These are phyloP conservation scores for Pneumocystis jirovecii DNA, from an alignment of 1,139 yeast genomes.

Conservation along the genomic window DNA sequence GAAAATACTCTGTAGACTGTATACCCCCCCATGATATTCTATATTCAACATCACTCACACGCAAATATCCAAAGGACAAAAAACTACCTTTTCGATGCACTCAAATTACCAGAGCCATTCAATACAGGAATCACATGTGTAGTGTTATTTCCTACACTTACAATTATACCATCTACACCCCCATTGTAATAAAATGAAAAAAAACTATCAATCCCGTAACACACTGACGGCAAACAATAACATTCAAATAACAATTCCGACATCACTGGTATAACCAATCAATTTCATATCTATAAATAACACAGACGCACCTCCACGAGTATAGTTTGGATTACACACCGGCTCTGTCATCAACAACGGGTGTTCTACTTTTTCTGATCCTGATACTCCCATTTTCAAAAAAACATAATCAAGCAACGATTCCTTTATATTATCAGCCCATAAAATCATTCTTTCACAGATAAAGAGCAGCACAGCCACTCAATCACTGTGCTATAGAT, in stretches of 20 bases:
- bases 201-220: slow-evolving; percentile 69
- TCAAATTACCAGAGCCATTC: slow-evolving; percentile 39
- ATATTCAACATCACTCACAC: neutral
- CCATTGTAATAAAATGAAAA: slow-evolving; percentile 49
- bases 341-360: slow-evolving; percentile 77
- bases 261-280: slow-evolving; percentile 25
- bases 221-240: slow-evolving; percentile 55
- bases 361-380: slow-evolving; percentile 45
- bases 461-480: neutral
- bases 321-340: slow-evolving; percentile 53
- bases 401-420: slow-evolving; percentile 69
- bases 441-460: neutral
- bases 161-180: slow-evolving; percentile 48
- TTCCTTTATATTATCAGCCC: slow-evolving; percentile 33
- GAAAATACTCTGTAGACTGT: slow-evolving; percentile 50
- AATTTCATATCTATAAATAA: neutral
- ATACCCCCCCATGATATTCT: slow-evolving; percentile 80
- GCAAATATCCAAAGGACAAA: neutral
- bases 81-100: slow-evolving; percentile 46
- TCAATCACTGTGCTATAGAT: neutral
- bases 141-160: slow-evolving; percentile 71
- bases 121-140: slow-evolving; percentile 74
- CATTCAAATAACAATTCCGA: slow-evolving; percentile 74
- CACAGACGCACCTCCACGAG: slow-evolving; percentile 34
- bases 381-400: slow-evolving; percentile 55